Conservation (phyloP, 106 monocot genomes). For the Phalaenopsis equestris region DNA sequence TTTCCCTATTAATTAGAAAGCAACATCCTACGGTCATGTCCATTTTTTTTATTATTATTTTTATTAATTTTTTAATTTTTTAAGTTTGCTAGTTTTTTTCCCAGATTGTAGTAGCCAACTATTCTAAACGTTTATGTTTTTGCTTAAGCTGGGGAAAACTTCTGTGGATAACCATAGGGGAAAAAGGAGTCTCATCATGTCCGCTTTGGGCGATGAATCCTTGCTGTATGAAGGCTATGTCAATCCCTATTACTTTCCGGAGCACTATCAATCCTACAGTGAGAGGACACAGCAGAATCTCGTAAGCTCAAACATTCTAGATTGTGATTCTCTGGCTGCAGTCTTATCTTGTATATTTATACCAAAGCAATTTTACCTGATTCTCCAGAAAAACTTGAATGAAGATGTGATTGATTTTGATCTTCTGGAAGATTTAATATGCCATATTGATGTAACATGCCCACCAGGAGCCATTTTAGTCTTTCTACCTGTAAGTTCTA, state of each 20-base stretch:
- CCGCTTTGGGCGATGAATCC: conserved; percentile 90
- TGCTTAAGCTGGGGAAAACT: conserved; percentile 22
- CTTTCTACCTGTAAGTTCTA: conserved; percentile 76
- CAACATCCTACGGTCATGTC: not conserved
- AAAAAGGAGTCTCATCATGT: conserved; percentile 80
- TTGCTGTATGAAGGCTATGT: conserved; percentile 56
- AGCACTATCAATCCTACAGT: conserved; percentile 54
- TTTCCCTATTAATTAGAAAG: not conserved
- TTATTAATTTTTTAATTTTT: not conserved
- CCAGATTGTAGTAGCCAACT: not conserved
- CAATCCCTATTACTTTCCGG: conserved; percentile 61
- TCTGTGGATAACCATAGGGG: conserved; percentile 73
- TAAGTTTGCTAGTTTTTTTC: not conserved
- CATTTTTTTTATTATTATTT: not conserved
- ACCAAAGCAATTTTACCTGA: conserved; percentile 5
- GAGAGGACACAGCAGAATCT: conserved; percentile 74
- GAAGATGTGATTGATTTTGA: conserved; percentile 96
- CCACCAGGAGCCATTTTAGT: conserved; percentile 88
- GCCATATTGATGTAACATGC: conserved; percentile 68
- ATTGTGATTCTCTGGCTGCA: conserved; percentile 4
- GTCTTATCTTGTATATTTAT: not conserved
- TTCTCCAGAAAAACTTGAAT: conserved; percentile 69
- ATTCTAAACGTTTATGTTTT: not conserved
- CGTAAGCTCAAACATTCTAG: conserved; percentile 26
- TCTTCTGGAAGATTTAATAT: conserved; percentile 92